Conservation (phyloP, 2,329 filamentous ascomycete species). For the Alternaria brassicicola region DNA sequence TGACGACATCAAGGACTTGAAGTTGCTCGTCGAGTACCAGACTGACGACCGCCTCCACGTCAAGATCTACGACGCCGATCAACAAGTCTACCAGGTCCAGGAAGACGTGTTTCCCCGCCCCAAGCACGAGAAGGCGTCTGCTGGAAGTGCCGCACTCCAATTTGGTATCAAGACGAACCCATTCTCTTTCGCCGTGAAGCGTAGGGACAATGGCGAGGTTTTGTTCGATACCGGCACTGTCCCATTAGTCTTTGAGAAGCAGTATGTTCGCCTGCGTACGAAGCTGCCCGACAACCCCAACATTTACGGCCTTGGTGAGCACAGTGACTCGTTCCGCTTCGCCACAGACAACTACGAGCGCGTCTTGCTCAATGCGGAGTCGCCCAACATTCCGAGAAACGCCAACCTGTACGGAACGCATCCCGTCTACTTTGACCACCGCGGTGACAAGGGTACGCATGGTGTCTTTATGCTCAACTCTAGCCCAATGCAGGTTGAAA, state of each 20-base stretch:
- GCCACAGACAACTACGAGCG: slow-evolving; percentile 71
- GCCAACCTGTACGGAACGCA: slow-evolving; percentile 76
- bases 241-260: slow-evolving; percentile 74
- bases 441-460: slow-evolving; percentile 55
- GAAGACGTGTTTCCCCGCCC: slow-evolving; percentile 71
- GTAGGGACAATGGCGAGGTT: slow-evolving; percentile 62
- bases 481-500: slow-evolving; percentile 70
- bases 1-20: slow-evolving; percentile 62
- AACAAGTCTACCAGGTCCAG: slow-evolving; percentile 76
- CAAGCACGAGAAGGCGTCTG: slow-evolving; percentile 41
- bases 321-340: slow-evolving; percentile 72
- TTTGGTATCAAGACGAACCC: slow-evolving; percentile 63
- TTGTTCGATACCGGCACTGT: slow-evolving; percentile 74
- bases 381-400: slow-evolving; percentile 64
- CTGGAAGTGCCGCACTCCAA: slow-evolving; percentile 54
- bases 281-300: slow-evolving; percentile 70
- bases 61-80: slow-evolving; percentile 72
- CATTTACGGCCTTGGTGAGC: slow-evolving; percentile 80
- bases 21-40: slow-evolving; percentile 66
- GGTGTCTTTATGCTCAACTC: slow-evolving; percentile 47
- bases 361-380: slow-evolving; percentile 72
- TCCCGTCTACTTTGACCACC: slow-evolving; percentile 75
- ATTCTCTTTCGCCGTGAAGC: slow-evolving; percentile 70
- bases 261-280: slow-evolving; percentile 77
- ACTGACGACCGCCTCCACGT: slow-evolving; percentile 73